Base-by-base conservation (phyloP, 2,329 filamentous ascomycete genomes). In the Xylariaceae sp. region DNA sequence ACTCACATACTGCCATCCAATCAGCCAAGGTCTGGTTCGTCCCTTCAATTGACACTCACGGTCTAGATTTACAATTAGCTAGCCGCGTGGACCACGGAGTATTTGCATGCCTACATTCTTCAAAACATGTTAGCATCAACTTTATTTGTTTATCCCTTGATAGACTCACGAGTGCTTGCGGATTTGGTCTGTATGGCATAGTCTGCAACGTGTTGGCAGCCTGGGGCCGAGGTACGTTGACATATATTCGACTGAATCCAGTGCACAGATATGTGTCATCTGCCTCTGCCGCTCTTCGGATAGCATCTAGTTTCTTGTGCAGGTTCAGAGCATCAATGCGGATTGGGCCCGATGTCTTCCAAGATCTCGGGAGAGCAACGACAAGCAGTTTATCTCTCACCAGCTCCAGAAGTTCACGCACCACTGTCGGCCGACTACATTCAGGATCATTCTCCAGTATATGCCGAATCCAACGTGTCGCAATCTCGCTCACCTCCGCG, bases 361-460 rank as follows among this genome's bases (percentile, higher is more conserved):
- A 38, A 14, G 14, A 22, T n/a, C 36, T 42, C 5, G 51, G 44
- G 14, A 50, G 33, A 14, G 31, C 39, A 17, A 54, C 45, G 2
- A 56, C 51, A 14, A 56, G 51, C 2, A 56, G 48, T 28, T 31
- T 40, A 14, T 53, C 48, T 31, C 33, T 39, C 1, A 56, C 45
- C n/a, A 56, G 11, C 19, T 45, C 31, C 2, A 56, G 45, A 22
- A 56, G 19, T 2, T 56, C 42, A 19, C 47, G 18, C 6, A 49
- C 34, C 6, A 28, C 47, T 11, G 39, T 42, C 14, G 12, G n/a
- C 16, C 16, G 16, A 16, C 41, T 48, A 40, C 47, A 49, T 40
- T 42, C 54, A 1, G 54, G 54, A 17, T 56, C 51, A 12, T 54
- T 48, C 16, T 43, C 18, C 41, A 54, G 38, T 13, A 56, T 56